Conservation (phyloP, 164 flowering plant species). For the Vitis amurensis region DNA sequence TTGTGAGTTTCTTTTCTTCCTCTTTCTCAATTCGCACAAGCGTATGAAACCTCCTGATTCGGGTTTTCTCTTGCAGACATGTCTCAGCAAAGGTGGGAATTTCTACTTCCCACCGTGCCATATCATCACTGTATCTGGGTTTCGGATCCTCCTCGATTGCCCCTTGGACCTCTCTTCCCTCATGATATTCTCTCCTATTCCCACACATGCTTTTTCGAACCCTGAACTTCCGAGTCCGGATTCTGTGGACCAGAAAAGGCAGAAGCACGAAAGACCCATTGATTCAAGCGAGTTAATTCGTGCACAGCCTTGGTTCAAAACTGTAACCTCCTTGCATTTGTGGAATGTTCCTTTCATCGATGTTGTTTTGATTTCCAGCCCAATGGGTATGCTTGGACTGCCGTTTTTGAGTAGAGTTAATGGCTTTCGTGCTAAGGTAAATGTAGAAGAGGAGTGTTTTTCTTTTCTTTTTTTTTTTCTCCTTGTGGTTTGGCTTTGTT, state of each 20-base stretch:
- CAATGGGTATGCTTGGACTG: conserved; percentile 89
- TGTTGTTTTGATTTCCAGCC: conserved; percentile 72
- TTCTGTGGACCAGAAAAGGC: conserved; percentile 31
- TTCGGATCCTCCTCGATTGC: conserved; percentile 69
- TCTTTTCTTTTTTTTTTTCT: too few species aligned
- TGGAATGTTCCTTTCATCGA: conserved; percentile 79
- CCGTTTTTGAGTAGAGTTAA: conserved; percentile 69
- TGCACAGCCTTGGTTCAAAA: conserved; percentile 78
- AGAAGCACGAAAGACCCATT: conserved; percentile 36
- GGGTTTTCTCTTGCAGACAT: conserved; percentile 41
- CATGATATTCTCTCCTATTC: conserved; percentile 65
- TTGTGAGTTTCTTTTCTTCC: conserved; percentile 22
- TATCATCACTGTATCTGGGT: conserved; percentile 51
- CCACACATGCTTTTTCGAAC: conserved; percentile 11
- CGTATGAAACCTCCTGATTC: neutral
- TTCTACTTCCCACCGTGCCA: conserved; percentile 59
- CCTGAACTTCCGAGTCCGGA: conserved; percentile 6
- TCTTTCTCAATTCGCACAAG: neutral
- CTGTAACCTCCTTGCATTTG: conserved; percentile 50
- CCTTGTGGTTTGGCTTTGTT: too few species aligned
- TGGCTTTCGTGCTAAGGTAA: conserved; percentile 78
- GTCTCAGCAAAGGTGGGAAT: conserved; percentile 58
- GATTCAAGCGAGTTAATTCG: conserved; percentile 42
- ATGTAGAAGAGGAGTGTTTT: neutral
- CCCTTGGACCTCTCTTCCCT: conserved; percentile 86